These are phyloP conservation scores for Candida sp. DNA, from an alignment of 1,139 yeast species.

Conservation along the genomic window DNA sequence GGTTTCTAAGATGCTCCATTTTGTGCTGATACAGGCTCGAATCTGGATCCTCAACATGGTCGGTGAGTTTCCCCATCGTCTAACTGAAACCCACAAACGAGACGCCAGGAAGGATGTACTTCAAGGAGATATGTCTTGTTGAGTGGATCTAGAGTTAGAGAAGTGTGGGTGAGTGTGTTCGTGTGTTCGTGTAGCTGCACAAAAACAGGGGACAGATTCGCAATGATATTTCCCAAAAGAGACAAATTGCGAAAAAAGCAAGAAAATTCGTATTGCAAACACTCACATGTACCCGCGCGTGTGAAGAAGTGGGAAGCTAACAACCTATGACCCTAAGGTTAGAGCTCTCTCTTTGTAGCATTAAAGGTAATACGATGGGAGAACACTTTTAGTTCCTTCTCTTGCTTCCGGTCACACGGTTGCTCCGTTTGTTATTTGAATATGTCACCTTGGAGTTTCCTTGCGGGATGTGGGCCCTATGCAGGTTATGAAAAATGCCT, in stretches of 20 bases:
- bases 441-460: not conserved
- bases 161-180: too few species aligned
- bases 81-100: not conserved
- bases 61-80: not conserved
- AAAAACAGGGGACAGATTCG: not conserved
- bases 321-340: not conserved
- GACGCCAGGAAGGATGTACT: not conserved
- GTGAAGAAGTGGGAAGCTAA: not conserved
- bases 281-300: not conserved
- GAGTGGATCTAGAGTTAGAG: too few species aligned
- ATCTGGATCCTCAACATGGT: too few species aligned
- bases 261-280: not conserved
- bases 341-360: not conserved
- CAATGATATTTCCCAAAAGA: constrained; percentile 1
- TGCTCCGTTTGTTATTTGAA: not conserved
- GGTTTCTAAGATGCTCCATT: not conserved
- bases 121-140: not conserved
- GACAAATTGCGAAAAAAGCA: not conserved
- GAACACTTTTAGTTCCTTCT: not conserved
- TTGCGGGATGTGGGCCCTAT: not conserved
- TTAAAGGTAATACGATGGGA: too few species aligned
- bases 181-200: not conserved
- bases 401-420: not conserved
- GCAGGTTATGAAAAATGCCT: not conserved
- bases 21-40: not conserved